Conservation (phyloP, 2,329 filamentous ascomycete species). For the Stagonosporopsis chrysanthemi region DNA sequence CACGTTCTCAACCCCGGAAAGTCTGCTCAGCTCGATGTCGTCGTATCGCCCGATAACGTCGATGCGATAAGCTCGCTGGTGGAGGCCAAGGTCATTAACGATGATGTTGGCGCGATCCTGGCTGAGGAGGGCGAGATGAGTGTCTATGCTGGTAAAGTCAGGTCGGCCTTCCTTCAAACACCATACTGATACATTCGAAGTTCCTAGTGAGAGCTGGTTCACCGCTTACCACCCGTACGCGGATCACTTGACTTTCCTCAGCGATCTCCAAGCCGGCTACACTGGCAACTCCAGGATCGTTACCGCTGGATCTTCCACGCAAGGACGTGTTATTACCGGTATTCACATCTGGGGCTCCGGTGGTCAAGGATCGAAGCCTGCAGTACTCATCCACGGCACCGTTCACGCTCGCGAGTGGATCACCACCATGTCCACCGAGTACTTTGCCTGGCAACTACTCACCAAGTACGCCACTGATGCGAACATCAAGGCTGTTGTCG, state of each 20-base stretch:
- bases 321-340: constrained; percentile 44
- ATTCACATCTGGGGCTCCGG: constrained; percentile 50
- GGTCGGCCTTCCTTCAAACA: background rate
- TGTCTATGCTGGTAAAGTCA: constrained; percentile 34
- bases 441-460: constrained; percentile 41
- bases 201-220: constrained; percentile 47
- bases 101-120: constrained; percentile 46
- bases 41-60: constrained; percentile 45
- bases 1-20: constrained; percentile 46
- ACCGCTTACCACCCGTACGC: constrained; percentile 48
- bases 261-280: constrained; percentile 44
- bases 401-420: constrained; percentile 50
- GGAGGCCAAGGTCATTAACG: constrained; percentile 40
- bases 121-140: constrained; percentile 41
- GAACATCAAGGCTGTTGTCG: constrained; percentile 43
- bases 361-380: constrained; percentile 48
- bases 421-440: constrained; percentile 41
- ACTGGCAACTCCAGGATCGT: constrained; percentile 45
- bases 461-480: constrained; percentile 45
- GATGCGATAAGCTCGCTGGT: constrained; percentile 39
- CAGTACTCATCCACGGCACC: constrained; percentile 46
- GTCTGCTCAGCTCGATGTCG: constrained; percentile 40
- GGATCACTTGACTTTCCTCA: constrained; percentile 45
- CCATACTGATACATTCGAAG: constrained; percentile 22
- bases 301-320: constrained; percentile 42